These are phyloP conservation scores for Petrea volubilis DNA, from an alignment of 257 asterid genomes.

Conservation along the genomic window DNA sequence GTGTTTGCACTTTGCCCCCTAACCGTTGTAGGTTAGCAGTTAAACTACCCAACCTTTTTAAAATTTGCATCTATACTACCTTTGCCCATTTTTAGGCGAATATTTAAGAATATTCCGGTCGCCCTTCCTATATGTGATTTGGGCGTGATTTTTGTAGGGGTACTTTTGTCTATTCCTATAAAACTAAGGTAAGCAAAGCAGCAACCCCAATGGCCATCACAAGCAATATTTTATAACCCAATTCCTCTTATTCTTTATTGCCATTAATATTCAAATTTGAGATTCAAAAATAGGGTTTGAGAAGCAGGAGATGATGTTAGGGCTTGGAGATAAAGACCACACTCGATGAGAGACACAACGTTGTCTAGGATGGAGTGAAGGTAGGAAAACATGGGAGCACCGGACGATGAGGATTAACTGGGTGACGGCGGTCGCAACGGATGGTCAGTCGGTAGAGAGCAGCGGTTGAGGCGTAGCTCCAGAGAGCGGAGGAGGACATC, in stretches of 20 bases:
- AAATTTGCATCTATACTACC: no score
- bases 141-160: no score
- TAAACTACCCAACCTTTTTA: no score
- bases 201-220: conserved; percentile 77
- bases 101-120: no score
- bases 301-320: conserved; percentile 58
- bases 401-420: conserved; percentile 26
- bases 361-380: conserved; percentile 44
- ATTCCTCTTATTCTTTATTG: conserved; percentile 26
- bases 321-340: conserved; percentile 64
- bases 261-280: conserved; percentile 27
- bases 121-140: no score
- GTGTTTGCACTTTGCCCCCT: no score
- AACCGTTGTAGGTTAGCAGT: no score
- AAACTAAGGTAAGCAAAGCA: conserved; percentile 76
- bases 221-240: conserved; percentile 53
- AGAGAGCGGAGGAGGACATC: conserved; percentile 48
- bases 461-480: conserved; percentile 94
- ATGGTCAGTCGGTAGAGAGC: conserved; percentile 55
- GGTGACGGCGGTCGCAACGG: conserved; percentile 25
- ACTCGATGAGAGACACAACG: conserved; percentile 56
- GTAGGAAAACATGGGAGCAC: conserved; percentile 26
- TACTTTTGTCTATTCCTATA: no score
- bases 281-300: conserved; percentile 41
- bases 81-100: no score